phyloP scores from a whole-genome alignment of 2,329 filamentous ascomycete genomes.

The Cladosporium sp. region DNA sequence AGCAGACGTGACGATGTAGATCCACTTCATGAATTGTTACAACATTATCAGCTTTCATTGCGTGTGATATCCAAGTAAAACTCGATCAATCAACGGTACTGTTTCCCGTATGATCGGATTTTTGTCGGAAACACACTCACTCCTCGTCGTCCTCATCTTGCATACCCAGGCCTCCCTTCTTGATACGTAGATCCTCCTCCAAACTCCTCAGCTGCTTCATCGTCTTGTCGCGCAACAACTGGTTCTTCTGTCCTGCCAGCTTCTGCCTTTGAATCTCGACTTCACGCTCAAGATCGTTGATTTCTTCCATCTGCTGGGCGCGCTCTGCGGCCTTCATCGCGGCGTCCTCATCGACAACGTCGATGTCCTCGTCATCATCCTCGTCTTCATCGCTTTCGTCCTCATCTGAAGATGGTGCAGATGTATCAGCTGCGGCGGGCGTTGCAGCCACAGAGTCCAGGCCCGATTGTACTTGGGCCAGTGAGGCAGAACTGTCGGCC shows the following conservation, averaged over 20 bases:
- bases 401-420: constrained; percentile 24
- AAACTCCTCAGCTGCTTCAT: constrained; percentile 51
- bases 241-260: constrained; percentile 44
- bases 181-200: constrained; percentile 56
- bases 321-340: constrained; percentile 49
- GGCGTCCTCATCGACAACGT: constrained; percentile 54
- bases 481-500: constrained; percentile 30
- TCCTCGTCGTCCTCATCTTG: constrained; percentile 31
- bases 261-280: constrained; percentile 43
- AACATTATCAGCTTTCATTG: background rate
- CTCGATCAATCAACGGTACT: background rate
- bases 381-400: constrained; percentile 50
- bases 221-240: constrained; percentile 52
- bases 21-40: background rate
- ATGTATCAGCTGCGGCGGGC: constrained; percentile 31
- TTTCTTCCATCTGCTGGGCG: constrained; percentile 53
- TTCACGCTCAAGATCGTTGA: constrained; percentile 55
- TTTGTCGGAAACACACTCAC: background rate
- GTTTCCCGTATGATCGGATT: background rate
- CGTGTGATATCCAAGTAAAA: background rate
- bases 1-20: background rate
- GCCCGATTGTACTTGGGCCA: constrained; percentile 26
- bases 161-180: constrained; percentile 46
- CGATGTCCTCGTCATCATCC: constrained; percentile 46
- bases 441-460: constrained; percentile 27